phyloP scores from a whole-genome alignment of 192 early-diverging fungal genomes.

The Phycomyces blakesleeanus region DNA sequence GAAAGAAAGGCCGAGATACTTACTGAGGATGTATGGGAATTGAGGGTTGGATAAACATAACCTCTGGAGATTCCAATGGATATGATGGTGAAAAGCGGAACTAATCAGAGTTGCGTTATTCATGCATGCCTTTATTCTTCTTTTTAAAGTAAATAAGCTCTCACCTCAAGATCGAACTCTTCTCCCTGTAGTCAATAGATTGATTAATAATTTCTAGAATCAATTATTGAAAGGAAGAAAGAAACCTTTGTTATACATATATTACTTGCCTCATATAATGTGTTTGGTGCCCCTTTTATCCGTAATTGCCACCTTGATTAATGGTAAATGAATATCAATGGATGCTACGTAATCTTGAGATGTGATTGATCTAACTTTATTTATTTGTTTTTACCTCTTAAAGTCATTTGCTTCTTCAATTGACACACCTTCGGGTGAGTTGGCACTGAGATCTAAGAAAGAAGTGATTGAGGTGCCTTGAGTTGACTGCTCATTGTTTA shows the following conservation, averaged over 20 bases:
- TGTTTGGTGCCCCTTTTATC: constrained; percentile 60
- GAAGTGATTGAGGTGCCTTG: constrained; percentile 3
- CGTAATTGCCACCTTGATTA: constrained; percentile 57
- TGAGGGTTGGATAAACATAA: constrained; percentile 54
- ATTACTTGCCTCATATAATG: constrained; percentile 60
- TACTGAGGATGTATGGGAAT: constrained; percentile 73
- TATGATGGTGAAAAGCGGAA: constrained; percentile 74
- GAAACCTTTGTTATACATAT: not conserved
- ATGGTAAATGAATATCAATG: too few relatives aligned
- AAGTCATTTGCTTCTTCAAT: constrained; percentile 52
- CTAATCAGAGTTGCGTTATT: constrained; percentile 24
- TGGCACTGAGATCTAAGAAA: constrained; percentile 45
- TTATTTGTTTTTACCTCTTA: constrained; percentile 48
- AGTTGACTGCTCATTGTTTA: too few relatives aligned
- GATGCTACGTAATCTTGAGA: not conserved
- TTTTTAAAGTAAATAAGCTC: not conserved
- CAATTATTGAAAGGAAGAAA: too few relatives aligned
- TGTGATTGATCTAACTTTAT: not conserved
- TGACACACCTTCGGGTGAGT: constrained; percentile 48
- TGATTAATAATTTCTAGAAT: constrained; percentile 1
- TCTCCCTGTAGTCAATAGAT: constrained; percentile 35
- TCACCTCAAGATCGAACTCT: constrained; percentile 47
- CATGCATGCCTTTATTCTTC: constrained; percentile 5
- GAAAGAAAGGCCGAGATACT: constrained; percentile 11
- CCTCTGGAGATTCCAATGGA: constrained; percentile 71